These are phyloP conservation scores for Bretziella fagacearum DNA, from an alignment of 2,329 filamentous ascomycete species.

Conservation along the genomic window DNA sequence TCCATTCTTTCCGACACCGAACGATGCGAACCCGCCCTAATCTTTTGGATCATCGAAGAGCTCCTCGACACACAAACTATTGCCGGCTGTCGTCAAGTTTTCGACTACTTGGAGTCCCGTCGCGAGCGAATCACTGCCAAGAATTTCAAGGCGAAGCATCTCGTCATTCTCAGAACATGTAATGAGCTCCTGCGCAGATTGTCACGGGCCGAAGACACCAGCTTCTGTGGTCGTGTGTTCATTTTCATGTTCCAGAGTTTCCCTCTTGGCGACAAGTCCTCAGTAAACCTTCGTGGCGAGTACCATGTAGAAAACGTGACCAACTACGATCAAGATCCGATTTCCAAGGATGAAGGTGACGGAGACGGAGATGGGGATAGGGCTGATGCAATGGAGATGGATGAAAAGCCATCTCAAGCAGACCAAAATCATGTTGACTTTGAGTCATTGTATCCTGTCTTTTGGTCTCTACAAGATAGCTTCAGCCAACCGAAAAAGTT, in stretches of 20 bases:
- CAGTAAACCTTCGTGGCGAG: constrained; percentile 87
- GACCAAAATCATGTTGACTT: constrained; percentile 28
- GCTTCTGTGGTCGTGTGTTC: constrained; percentile 93
- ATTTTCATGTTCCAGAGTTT: constrained; percentile 99
- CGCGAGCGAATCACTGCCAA: constrained; percentile 71
- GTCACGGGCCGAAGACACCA: constrained; percentile 90
- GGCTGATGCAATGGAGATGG: constrained; percentile 46
- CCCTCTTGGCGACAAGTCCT: constrained; percentile 88
- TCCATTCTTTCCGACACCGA: constrained; percentile 71
- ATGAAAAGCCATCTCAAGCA: constrained; percentile 30
- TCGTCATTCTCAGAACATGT: constrained; percentile 83
- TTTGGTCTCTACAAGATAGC: constrained; percentile 83
- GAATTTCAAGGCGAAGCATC: constrained; percentile 65
- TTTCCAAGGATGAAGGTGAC: constrained; percentile 20
- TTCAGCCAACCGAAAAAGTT: constrained; percentile 81
- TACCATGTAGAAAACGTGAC: constrained; percentile 94
- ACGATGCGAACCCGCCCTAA: constrained; percentile 58
- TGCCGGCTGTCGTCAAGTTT: constrained; percentile 73
- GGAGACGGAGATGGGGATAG: too few species aligned
- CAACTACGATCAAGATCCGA: constrained; percentile 46
- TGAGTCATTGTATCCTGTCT: constrained; percentile 68
- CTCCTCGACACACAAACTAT: constrained; percentile 93
- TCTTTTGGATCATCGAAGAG: constrained; percentile 87
- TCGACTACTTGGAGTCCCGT: constrained; percentile 88
- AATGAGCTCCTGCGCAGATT: constrained; percentile 87